Evolutionary conservation across 2,329 filamentous ascomycete genomes (phyloP).

Genomic region (Coniochaeta sp.): DNA sequence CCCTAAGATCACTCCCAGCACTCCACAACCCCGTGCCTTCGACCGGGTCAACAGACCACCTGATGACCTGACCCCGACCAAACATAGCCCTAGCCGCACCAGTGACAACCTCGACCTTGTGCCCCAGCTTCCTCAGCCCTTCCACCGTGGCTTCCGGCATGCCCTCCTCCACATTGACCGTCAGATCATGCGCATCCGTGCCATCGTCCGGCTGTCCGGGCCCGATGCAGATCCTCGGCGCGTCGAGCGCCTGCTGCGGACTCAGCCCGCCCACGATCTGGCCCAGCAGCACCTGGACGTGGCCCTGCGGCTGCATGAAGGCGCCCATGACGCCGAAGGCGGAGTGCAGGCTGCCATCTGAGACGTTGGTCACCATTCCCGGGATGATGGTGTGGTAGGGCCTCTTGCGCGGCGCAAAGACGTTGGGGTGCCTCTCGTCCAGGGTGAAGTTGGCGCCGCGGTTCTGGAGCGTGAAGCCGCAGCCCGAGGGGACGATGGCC

Average conservation of each 20-base stretch:
- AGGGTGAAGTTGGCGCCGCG: slow-evolving; percentile 83
- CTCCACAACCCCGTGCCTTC: slow-evolving; percentile 73
- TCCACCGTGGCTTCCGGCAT: slow-evolving; percentile 62
- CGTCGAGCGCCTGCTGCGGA: slow-evolving; percentile 84
- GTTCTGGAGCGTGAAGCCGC: slow-evolving; percentile 92
- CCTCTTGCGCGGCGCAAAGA: slow-evolving; percentile 70
- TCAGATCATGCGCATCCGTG: slow-evolving; percentile 47
- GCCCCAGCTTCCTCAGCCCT: slow-evolving; percentile 62
- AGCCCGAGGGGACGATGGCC: slow-evolving; percentile 73
- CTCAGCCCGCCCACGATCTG: slow-evolving; percentile 76
- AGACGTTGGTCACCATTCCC: slow-evolving; percentile 72
- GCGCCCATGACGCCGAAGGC: slow-evolving; percentile 97
- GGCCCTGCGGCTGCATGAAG: slow-evolving; percentile 97
- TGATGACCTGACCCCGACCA: slow-evolving; percentile 80
- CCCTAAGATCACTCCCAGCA: slow-evolving; percentile 80
- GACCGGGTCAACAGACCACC: slow-evolving; percentile 61
- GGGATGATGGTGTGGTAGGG: slow-evolving; percentile 99
- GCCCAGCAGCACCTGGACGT: slow-evolving; percentile 86
- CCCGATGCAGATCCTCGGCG: slow-evolving; percentile 83
- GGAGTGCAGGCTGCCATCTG: slow-evolving; percentile 68
- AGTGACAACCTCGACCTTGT: slow-evolving; percentile 62
- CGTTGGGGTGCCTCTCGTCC: slow-evolving; percentile 66
- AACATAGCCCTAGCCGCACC: slow-evolving; percentile 64
- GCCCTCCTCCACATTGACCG: slow-evolving; percentile 76
- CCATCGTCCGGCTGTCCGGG: slow-evolving; percentile 59